These are phyloP conservation scores for Calonectria pseudoreteaudii DNA, from an alignment of 2,329 filamentous ascomycete species.

Conservation along the genomic window DNA sequence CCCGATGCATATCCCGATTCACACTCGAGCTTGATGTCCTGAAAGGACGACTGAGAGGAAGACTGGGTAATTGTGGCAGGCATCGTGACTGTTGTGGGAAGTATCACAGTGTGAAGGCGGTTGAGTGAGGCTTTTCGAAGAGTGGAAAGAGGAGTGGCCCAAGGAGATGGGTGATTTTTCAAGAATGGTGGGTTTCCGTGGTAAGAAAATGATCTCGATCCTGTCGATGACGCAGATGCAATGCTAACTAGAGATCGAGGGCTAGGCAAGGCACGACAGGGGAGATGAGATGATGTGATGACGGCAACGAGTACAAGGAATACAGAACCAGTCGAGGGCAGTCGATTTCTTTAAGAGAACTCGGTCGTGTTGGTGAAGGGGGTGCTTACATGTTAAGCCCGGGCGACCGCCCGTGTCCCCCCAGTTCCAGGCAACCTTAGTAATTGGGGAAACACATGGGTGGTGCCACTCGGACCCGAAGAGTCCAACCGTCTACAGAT, in stretches of 20 bases:
- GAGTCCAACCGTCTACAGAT: constrained; percentile 32
- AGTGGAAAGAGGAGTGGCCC: constrained; percentile 32
- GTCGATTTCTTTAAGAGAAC: constrained; percentile 43
- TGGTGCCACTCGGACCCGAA: constrained; percentile 33
- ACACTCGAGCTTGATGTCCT: constrained; percentile 58
- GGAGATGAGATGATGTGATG: constrained; percentile 29
- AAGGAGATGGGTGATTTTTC: constrained; percentile 17
- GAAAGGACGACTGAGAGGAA: constrained; percentile 54
- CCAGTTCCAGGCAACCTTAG: constrained; percentile 39
- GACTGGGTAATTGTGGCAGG: constrained; percentile 51
- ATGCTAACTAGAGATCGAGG: constrained; percentile 38
- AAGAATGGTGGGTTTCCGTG: background rate
- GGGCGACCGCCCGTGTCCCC: constrained; percentile 44
- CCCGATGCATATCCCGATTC: constrained; percentile 89
- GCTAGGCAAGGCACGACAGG: constrained; percentile 34
- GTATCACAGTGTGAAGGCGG: constrained; percentile 19
- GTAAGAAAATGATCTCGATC: constrained; percentile 6
- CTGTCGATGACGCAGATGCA: constrained; percentile 40
- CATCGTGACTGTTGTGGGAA: constrained; percentile 46
- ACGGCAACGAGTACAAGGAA: constrained; percentile 35
- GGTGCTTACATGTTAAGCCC: constrained; percentile 41
- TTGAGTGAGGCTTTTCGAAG: constrained; percentile 38
- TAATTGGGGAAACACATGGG: constrained; percentile 39
- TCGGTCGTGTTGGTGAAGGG: constrained; percentile 34
- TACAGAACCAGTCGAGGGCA: constrained; percentile 35